Conservation (phyloP, 2,329 filamentous ascomycete genomes). For the Talaromyces verruculosus region DNA sequence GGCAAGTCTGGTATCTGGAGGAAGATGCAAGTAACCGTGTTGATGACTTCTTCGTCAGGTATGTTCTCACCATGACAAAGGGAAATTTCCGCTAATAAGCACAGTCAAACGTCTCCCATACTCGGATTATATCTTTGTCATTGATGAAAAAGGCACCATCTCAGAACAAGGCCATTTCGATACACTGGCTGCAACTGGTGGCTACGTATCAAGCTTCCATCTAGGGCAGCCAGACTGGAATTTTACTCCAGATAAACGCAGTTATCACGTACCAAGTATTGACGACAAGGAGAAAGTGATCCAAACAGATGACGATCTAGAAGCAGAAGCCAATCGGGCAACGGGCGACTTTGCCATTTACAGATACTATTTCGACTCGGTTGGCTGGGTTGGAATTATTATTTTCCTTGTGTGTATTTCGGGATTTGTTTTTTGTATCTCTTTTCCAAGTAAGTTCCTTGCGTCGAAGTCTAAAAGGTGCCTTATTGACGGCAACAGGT, state of each 20-base stretch:
- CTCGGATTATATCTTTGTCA: conserved; percentile 45
- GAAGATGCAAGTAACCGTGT: conserved; percentile 18
- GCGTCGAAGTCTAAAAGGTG: background rate
- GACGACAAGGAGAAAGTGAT: conserved; percentile 17
- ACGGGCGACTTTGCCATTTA: conserved; percentile 48
- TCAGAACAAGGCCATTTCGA: conserved; percentile 45
- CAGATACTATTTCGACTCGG: conserved; percentile 40
- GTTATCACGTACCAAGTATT: conserved; percentile 18
- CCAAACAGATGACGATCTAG: conserved; percentile 25
- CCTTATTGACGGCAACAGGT: conserved; percentile 23
- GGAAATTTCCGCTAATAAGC: background rate
- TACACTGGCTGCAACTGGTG: conserved; percentile 36
- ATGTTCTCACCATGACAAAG: background rate
- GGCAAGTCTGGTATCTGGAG: conserved; percentile 22
- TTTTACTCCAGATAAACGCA: conserved; percentile 25
- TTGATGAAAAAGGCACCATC: conserved; percentile 41
- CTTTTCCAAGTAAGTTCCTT: conserved; percentile 38
- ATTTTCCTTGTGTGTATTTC: conserved; percentile 41
- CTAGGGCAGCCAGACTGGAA: conserved; percentile 36
- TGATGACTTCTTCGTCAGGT: conserved; percentile 24
- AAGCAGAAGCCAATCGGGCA: conserved; percentile 32
- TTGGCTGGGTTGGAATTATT: conserved; percentile 38
- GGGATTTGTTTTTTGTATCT: conserved; percentile 43
- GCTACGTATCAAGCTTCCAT: conserved; percentile 45
- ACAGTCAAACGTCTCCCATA: conserved; percentile 43